Base-by-base conservation (phyloP, 1,139 yeast species). In the Saccharomyces hybrid region DNA sequence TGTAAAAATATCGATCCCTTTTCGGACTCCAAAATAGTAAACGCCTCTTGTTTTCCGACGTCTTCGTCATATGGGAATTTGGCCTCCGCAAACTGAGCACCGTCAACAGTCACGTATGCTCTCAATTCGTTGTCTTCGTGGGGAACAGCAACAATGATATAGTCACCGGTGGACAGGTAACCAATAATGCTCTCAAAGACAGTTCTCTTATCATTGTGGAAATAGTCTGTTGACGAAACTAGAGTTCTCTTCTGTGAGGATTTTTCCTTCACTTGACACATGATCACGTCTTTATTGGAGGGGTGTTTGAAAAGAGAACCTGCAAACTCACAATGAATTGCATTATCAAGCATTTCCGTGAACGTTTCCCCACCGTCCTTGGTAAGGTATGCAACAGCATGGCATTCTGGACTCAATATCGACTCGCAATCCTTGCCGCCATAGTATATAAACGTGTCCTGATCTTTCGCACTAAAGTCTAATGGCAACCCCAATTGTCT, bases 51-150 rank as follows among this genome's bases (percentile, higher is more conserved):
- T 41, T 77, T 75, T 50, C 79, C 80, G 29, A 61, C 59, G 13
- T 67, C 63, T 61, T 86, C 76, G 64, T 86, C 83, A 38, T 77
- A 75, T 1, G 99, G 99, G 70, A 90, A 85, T 54, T 79, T 76
- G 0, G 95, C 95, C 55, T 80, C 84, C 0, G 96, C 95, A 75
- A 84, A 93, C 1, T 74, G 76, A 5, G 62, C 61, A n/a, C 98
- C 99, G 70, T 93, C 96, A 42, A 83, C 78, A 0, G 97, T 84
- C 0, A 89, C 91, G 62, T 76, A 78, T 0, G 95, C 90, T 53
- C 76, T 76, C 56, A 91, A 74, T n/a, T 75, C 73, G 3, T 67
- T 65, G 6, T 68, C 66, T 1, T 64, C 71, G 25, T 70, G 69
- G 51, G 71, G 63, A 5, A 84, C 74, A 0, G 96, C 96, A 50